Evolutionary conservation across 768 basidiomycete genomes (phyloP).

Genomic region (Amylocystis lapponica): DNA sequence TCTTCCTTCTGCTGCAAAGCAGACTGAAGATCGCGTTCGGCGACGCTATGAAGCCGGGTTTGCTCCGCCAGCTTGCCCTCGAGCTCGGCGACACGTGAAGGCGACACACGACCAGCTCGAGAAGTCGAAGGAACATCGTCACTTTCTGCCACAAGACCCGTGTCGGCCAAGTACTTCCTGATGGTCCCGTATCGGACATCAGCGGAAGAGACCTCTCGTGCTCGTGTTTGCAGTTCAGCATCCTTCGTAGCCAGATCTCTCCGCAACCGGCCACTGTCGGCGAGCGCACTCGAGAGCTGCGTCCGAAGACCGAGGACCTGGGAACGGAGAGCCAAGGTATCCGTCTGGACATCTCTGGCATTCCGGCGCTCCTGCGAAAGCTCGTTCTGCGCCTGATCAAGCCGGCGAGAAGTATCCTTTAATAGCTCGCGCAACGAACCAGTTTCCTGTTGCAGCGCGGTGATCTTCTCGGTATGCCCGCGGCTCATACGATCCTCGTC

Average conservation of each 20-base stretch:
- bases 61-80: slow-evolving; percentile 75
- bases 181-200: slow-evolving; percentile 73
- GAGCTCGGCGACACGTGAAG: slow-evolving; percentile 58
- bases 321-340: slow-evolving; percentile 57
- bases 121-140: slow-evolving; percentile 49
- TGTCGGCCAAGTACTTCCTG: slow-evolving; percentile 82
- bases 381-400: slow-evolving; percentile 63
- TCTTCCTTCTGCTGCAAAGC: slow-evolving; percentile 65
- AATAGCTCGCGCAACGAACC: slow-evolving; percentile 74
- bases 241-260: slow-evolving; percentile 69
- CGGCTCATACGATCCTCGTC: slow-evolving; percentile 76
- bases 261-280: slow-evolving; percentile 64
- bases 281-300: slow-evolving; percentile 62
- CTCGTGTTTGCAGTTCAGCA: slow-evolving; percentile 51
- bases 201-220: slow-evolving; percentile 61
- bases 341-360: slow-evolving; percentile 56
- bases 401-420: slow-evolving; percentile 65
- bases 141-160: slow-evolving; percentile 76
- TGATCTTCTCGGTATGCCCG: slow-evolving; percentile 77
- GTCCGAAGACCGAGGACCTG: slow-evolving; percentile 71
- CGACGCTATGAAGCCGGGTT: slow-evolving; percentile 62
- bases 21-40: slow-evolving; percentile 70
- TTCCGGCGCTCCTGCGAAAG: slow-evolving; percentile 64
- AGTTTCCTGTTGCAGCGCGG: slow-evolving; percentile 74
- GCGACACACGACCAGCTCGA: slow-evolving; percentile 19